Base-by-base conservation (phyloP, 202 grass and related monocot species). In the Zoysia matrella region DNA sequence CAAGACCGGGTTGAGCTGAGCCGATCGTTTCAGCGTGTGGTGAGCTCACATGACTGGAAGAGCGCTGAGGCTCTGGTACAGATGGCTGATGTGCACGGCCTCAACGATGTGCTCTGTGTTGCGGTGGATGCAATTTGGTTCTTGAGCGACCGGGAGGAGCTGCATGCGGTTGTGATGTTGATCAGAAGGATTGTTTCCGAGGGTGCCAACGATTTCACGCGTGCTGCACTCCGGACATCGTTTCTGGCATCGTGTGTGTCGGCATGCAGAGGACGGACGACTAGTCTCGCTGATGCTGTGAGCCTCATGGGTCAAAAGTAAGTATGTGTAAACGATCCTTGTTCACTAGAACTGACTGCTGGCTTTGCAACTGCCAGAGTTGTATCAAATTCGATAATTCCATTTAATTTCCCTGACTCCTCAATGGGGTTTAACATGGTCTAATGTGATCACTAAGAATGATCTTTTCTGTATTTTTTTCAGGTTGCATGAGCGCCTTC, bases 291-390 rank as follows among this genome's bases (percentile, higher is more conserved):
- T 4, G 91, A 99, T 87, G 92, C 89, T 46, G 93, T 95, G 54
- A 85, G 80, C 67, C 84, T 99, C 77, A 99, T 99, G 96, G 93
- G 90, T 45, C 93, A 96, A 90, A 96, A 94, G 96, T 99, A 88
- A 89, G 86, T 56, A 5, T 12, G n/a, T 58, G 15, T 57, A 57
- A 7, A n/a, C 2, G n/a, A 1, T 56, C 7, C 78, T 63, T 62
- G 10, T 74, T 86, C 14, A 78, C 63, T 74, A 69, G 54, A 86
- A 36, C 30, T 36, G 30, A 79, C 75, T 67, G 9, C 71, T 39
- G 60, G 22, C 50, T 51, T 55, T 60, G 44, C 0, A 54, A 36
- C 58, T 69, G 0, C 51, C 11, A 14, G 56, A 65, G 7, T n/a
- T 8, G 2, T 45, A 43, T 12, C 6, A 2, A 83, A 63, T 75